Base-by-base conservation (phyloP, 2,329 filamentous ascomycete species). In the Lizonia empirigonia region DNA sequence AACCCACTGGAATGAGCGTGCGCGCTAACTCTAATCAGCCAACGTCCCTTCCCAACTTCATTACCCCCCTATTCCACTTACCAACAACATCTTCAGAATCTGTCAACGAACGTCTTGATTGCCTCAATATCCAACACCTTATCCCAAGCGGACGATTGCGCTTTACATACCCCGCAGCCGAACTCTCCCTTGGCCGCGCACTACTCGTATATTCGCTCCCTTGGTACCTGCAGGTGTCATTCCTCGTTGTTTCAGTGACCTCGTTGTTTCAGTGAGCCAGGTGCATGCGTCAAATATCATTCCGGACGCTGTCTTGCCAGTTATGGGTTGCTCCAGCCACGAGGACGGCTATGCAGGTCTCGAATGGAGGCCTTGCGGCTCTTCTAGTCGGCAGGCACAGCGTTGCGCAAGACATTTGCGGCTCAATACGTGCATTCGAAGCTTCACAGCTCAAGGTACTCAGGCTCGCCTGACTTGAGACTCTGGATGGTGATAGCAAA, bases 151-250 rank as follows among this genome's bases (percentile, higher is more conserved):
- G 47, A 42, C 13, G 18, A 8, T 35, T 29, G 29, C 40, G 19
- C 39, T 32, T 55, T 44, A 49, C 45, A 45, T 49, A 53, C 39
- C 44, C 42, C 50, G 18, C 32, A 30, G 24, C 27, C 19, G 35
- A 23, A 27, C 39, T 37, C 39, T 57, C 55, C 55, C 55, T 57
- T 57, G 42, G 51, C 42, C 33, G 26, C 44, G 51, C 22, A 44
- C 34, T 23, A 24, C 29, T 44, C 24, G 20, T 22, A 24, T 12
- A 27, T 24, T 30, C 34, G 18, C 55, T 51, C 46, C 55, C 55
- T 57, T 57, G 55, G 47, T 37, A 36, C 38, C 47, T 42, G 27
- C 39, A 33, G 37, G 44, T 57, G 50, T 55, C 55, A 55, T 55
- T 58, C 51, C 51, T 47, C 51, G 18, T 48, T 42, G 44, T 35